Evolutionary conservation across 202 grass and related monocot species (phyloP).

Genomic region (Panicum hallii): DNA sequence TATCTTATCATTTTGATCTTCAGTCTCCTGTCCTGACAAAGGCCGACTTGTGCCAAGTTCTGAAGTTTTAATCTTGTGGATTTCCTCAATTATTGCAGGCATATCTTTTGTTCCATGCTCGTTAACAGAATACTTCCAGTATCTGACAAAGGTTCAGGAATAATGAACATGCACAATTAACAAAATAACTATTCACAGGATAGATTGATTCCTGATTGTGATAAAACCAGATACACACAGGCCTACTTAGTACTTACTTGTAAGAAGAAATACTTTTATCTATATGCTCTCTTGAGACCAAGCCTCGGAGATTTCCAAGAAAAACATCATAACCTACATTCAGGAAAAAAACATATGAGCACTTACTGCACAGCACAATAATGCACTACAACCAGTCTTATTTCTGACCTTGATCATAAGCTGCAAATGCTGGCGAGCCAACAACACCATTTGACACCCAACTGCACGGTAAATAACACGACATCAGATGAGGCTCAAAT

Average conservation of each 20-base stretch:
- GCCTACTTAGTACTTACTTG: constrained; percentile 84
- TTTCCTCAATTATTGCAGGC: constrained; percentile 88
- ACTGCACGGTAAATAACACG: constrained; percentile 42
- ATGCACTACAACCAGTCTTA: constrained; percentile 24
- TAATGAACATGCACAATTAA: background rate
- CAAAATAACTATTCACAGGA: background rate
- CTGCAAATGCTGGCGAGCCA: constrained; percentile 97
- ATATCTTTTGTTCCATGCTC: constrained; percentile 93
- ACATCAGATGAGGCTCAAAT: constrained; percentile 36
- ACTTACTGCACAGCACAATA: constrained; percentile 23
- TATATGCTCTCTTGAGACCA: constrained; percentile 91
- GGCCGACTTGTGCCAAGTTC: constrained; percentile 57
- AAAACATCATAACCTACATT: constrained; percentile 94
- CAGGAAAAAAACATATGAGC: background rate
- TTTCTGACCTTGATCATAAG: constrained; percentile 90
- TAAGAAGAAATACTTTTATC: constrained; percentile 86
- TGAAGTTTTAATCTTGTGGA: constrained; percentile 90
- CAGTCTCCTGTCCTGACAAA: constrained; percentile 17
- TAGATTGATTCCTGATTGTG: background rate
- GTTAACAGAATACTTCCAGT: constrained; percentile 98
- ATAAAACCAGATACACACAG: constrained; percentile 24
- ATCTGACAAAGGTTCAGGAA: constrained; percentile 49
- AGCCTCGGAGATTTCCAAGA: constrained; percentile 91
- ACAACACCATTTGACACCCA: constrained; percentile 99
- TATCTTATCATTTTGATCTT: constrained; percentile 62